Evolutionary conservation across 73 alveolate species (phyloP).

Genomic region (Paramecium pentaurelia): DNA sequence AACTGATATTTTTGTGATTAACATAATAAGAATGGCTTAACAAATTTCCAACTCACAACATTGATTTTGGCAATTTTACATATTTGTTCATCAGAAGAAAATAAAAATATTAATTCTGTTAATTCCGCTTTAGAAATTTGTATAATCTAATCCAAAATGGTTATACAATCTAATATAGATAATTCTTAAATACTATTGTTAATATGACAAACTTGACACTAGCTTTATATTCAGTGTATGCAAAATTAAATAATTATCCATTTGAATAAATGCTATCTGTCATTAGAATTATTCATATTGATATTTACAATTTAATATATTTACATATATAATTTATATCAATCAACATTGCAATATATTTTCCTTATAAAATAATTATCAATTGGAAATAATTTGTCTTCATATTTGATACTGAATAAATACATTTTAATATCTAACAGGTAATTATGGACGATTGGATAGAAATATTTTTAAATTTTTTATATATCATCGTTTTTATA

Average conservation of each 20-base stretch:
- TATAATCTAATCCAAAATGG: background rate
- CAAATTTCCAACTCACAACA: no score
- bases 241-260: background rate
- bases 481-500: background rate
- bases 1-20: no score
- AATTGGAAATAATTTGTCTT: background rate
- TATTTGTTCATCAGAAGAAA: no score
- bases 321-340: background rate
- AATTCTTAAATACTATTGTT: background rate
- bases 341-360: background rate
- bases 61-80: no score
- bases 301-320: background rate
- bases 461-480: background rate
- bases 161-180: background rate
- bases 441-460: background rate
- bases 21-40: no score
- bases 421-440: background rate
- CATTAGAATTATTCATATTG: background rate
- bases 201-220: background rate
- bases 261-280: constrained; percentile 10
- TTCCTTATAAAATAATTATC: background rate
- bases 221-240: background rate
- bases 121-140: background rate
- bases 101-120: background rate
- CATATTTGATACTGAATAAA: background rate